phyloP scores from a whole-genome alignment of 2,329 filamentous ascomycete genomes.

The Fusarium irregulare region DNA sequence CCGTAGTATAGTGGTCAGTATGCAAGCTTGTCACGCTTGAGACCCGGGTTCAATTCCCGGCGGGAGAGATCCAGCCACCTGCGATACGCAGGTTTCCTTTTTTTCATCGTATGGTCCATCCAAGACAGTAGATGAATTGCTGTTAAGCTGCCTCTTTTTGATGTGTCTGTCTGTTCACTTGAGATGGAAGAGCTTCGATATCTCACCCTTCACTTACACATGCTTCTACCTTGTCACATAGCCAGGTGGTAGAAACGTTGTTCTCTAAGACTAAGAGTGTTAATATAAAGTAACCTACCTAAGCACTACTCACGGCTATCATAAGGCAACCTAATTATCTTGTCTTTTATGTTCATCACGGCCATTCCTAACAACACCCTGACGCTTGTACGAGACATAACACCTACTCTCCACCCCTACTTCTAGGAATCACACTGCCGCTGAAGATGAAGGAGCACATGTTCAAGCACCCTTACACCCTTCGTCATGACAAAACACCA shows the following conservation, averaged over 20 bases:
- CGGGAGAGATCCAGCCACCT: background rate
- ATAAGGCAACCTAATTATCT: background rate
- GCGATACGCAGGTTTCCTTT: background rate
- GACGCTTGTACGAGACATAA: background rate
- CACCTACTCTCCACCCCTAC: background rate
- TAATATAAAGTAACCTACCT: background rate
- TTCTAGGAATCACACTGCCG: background rate
- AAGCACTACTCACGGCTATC: background rate
- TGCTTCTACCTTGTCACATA: background rate
- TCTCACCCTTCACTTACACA: background rate
- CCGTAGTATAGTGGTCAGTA: background rate
- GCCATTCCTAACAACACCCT: background rate
- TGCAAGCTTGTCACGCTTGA: too few relatives aligned
- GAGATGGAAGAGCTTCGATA: background rate
- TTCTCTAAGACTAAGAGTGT: background rate
- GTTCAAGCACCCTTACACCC: background rate
- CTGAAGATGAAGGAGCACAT: background rate
- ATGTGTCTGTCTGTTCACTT: background rate
- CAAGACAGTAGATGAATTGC: background rate
- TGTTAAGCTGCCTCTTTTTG: background rate
- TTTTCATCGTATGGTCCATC: too few relatives aligned
- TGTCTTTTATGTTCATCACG: background rate
- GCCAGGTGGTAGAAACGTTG: background rate
- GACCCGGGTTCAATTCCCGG: too few relatives aligned
- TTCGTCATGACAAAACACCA: background rate